Conservation (phyloP, 306 rosid genomes). For the Carpinus fangiana region DNA sequence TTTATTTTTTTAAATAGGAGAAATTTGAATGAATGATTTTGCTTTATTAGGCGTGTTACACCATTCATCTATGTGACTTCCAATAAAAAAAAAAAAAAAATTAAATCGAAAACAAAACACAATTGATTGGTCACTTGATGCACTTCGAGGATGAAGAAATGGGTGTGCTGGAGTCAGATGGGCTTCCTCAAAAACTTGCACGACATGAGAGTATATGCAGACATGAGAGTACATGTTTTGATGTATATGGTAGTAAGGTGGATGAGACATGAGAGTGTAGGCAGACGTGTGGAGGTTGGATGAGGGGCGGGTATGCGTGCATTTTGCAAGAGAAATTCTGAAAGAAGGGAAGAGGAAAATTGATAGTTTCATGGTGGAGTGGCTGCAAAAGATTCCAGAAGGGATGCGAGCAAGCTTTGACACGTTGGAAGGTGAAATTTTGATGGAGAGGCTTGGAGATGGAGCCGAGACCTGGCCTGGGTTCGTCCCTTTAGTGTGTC, state of each 20-base stretch:
- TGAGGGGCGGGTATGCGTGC: conserved; percentile 65
- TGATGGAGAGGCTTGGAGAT: conserved; percentile 69
- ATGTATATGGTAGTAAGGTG: conserved; percentile 47
- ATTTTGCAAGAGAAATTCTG: conserved; percentile 72
- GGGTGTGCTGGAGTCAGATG: conserved; percentile 60
- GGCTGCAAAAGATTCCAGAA: conserved; percentile 70
- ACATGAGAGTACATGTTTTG: conserved; percentile 34
- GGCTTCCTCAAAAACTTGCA: conserved; percentile 59
- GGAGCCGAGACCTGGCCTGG: conserved; percentile 77
- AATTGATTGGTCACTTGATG: conserved; percentile 63
- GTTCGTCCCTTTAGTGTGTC: conserved; percentile 59
- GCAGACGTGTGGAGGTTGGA: conserved; percentile 61
- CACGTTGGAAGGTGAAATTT: conserved; percentile 77
- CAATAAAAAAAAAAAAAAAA: too few species aligned
- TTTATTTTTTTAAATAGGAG: too few species aligned
- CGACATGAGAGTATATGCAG: conserved; percentile 26
- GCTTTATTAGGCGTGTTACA: too few species aligned
- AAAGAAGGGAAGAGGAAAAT: conserved; percentile 68
- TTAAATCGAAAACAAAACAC: too few species aligned
- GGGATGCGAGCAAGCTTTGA: conserved; percentile 63
- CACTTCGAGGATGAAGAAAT: conserved; percentile 62
- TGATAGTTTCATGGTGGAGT: conserved; percentile 76
- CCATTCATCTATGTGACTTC: too few species aligned
- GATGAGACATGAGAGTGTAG: conserved; percentile 8
- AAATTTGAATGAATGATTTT: too few species aligned